Percentiles rank a stretch among this genome's conserved stretches.
Conservation (phyloP, 2,329 filamentous ascomycete species). For the Fusarium robinianum region DNA sequence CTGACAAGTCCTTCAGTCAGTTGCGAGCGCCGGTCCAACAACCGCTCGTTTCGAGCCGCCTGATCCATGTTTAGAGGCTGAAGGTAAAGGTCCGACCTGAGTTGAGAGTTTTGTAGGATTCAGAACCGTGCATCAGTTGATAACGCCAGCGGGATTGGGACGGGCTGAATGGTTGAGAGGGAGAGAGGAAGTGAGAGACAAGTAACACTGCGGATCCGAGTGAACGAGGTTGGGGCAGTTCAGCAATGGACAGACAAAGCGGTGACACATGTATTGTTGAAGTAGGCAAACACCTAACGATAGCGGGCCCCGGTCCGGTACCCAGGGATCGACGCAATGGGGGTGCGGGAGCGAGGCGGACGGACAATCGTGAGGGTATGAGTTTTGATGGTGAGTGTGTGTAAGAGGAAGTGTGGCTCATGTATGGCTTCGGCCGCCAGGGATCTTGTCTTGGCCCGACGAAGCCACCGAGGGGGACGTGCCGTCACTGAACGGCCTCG, state of each 20-base stretch:
- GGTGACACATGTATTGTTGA: constrained; percentile 5
- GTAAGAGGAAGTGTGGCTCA: constrained; percentile 9
- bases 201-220: constrained; percentile 10
- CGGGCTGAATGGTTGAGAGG: background rate
- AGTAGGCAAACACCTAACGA: constrained; percentile 13
- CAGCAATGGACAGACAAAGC: constrained; percentile 12
- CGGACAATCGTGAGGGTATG: constrained; percentile 2
- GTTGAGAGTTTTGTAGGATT: background rate
- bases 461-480: constrained; percentile 5
- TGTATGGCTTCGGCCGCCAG: constrained; percentile 13
- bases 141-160: background rate
- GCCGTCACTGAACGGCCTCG: background rate
- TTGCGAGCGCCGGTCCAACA: constrained; percentile 59
- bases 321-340: constrained; percentile 13
- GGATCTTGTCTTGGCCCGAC: constrained; percentile 7
- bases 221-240: constrained; percentile 16
- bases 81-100: constrained; percentile 14
- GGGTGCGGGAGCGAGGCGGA: constrained; percentile 1
- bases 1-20: constrained; percentile 60
- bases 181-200: constrained; percentile 16
- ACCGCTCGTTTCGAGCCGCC: constrained; percentile 46
- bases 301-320: constrained; percentile 9
- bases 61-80: constrained; percentile 41
- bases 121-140: constrained; percentile 19
- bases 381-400: constrained; percentile 10